Conservation (phyloP, 495 filamentous ascomycete species). For the Penicillium goetzii region DNA sequence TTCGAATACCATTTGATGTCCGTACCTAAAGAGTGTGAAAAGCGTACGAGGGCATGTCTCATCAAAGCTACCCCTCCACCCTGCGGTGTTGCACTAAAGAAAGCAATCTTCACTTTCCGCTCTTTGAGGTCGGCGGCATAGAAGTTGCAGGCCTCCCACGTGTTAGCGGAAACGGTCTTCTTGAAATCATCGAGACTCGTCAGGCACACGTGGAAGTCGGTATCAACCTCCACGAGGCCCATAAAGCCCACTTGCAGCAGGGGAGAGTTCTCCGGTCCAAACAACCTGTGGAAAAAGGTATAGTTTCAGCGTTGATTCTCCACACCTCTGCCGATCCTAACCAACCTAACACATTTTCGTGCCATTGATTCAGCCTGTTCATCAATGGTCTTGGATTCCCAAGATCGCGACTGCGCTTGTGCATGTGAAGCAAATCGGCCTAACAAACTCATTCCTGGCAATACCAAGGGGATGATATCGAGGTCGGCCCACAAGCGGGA, state of each 20-base stretch:
- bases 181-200: slow-evolving; percentile 65
- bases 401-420: slow-evolving; percentile 21
- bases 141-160: slow-evolving; percentile 71
- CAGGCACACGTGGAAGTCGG: slow-evolving; percentile 63
- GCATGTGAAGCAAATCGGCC: slow-evolving; percentile 26
- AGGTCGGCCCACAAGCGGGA: slow-evolving; percentile 80
- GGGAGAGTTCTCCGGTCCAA: slow-evolving; percentile 74
- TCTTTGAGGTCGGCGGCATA: slow-evolving; percentile 69
- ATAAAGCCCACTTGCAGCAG: slow-evolving; percentile 74
- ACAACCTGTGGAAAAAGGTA: slow-evolving; percentile 55
- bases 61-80: slow-evolving; percentile 89
- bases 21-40: slow-evolving; percentile 68
- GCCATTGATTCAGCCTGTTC: slow-evolving; percentile 88
- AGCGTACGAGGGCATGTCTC: slow-evolving; percentile 81
- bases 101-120: slow-evolving; percentile 72
- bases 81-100: slow-evolving; percentile 85
- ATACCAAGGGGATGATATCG: slow-evolving; percentile 73
- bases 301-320: slow-evolving; percentile 22
- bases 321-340: slow-evolving; percentile 12
- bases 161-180: slow-evolving; percentile 60
- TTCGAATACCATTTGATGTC: slow-evolving; percentile 72
- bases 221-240: slow-evolving; percentile 78
- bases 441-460: slow-evolving; percentile 34
- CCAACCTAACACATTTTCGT: slow-evolving; percentile 75
- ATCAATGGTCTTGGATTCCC: slow-evolving; percentile 64